These are phyloP conservation scores for Cyamopsis tetragonoloba DNA, from an alignment of 306 rosid species.

Conservation along the genomic window DNA sequence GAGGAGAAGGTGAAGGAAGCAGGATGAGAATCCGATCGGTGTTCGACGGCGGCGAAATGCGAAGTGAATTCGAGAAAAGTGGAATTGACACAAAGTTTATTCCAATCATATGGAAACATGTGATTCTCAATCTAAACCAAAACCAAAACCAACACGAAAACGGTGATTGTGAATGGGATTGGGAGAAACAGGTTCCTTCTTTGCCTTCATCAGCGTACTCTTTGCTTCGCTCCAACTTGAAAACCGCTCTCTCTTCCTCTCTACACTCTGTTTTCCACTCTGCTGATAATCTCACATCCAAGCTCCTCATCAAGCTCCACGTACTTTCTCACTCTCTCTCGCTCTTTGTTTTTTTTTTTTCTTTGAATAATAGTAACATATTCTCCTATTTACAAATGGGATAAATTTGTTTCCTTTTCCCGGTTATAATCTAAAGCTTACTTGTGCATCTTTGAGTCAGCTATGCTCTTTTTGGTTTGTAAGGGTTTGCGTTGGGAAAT, in stretches of 20 bases:
- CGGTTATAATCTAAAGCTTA: too few species aligned
- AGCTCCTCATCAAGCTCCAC: constrained; percentile 79
- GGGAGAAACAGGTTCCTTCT: constrained; percentile 54
- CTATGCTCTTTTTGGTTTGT: too few species aligned
- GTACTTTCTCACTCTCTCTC: constrained; percentile 19
- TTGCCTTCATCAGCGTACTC: constrained; percentile 66
- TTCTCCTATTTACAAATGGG: too few species aligned
- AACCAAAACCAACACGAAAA: too few species aligned
- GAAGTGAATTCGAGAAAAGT: constrained; percentile 42
- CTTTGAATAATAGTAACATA: too few species aligned
- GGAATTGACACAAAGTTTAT: constrained; percentile 59
- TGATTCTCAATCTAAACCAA: constrained; percentile 35
- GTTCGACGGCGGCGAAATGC: constrained; percentile 67
- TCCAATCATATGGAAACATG: constrained; percentile 64
- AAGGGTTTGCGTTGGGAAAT: too few species aligned
- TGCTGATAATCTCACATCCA: constrained; percentile 67
- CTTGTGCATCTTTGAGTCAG: too few species aligned
- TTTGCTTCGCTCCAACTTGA: constrained; percentile 55
- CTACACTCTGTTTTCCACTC: constrained; percentile 76
- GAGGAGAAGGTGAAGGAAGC: background rate
- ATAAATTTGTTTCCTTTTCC: background rate
- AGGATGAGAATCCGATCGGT: constrained; percentile 64
- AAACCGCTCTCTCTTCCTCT: constrained; percentile 63
- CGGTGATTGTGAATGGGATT: constrained; percentile 38
- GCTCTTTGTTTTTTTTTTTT: too few species aligned